Evolutionary conservation across 78 protist species (phyloP).

Genomic region (Creolimax fragrantissima): DNA sequence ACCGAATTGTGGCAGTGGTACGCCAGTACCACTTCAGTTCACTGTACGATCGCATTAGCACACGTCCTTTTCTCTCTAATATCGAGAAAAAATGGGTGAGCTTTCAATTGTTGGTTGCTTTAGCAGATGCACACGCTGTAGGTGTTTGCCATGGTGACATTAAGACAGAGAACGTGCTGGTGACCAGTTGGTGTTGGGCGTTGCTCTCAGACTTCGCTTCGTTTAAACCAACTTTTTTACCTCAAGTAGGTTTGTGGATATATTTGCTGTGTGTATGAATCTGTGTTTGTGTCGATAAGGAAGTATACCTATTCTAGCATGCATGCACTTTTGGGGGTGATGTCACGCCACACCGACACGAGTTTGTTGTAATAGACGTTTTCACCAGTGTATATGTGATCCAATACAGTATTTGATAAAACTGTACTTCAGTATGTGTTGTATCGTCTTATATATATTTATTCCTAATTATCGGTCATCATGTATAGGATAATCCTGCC

Average conservation of each 20-base stretch:
- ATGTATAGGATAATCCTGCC: slow-evolving; percentile 72
- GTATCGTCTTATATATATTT: too few species aligned
- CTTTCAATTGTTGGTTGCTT: slow-evolving; percentile 69
- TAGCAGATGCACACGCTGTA: slow-evolving; percentile 30
- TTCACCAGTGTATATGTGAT: too few species aligned
- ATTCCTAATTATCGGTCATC: slow-evolving; percentile 38
- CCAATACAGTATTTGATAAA: too few species aligned
- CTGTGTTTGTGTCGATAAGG: background rate
- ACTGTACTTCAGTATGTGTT: too few species aligned
- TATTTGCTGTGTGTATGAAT: too few species aligned
- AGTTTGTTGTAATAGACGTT: too few species aligned
- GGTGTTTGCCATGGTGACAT: slow-evolving; percentile 59
- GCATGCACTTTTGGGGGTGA: too few species aligned
- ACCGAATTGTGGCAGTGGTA: slow-evolving; percentile 55
- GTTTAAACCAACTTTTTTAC: slow-evolving; percentile 53
- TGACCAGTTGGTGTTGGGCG: slow-evolving; percentile 69
- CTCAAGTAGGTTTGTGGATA: slow-evolving; percentile 17
- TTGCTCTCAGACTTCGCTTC: slow-evolving; percentile 57
- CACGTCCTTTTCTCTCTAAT: slow-evolving; percentile 64
- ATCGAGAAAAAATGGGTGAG: slow-evolving; percentile 71
- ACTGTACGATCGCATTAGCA: slow-evolving; percentile 55
- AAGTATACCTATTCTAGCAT: too few species aligned
- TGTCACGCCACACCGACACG: too few species aligned
- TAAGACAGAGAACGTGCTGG: slow-evolving; percentile 65
- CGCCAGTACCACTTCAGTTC: slow-evolving; percentile 57